These are phyloP conservation scores for Sutorius australiensis DNA, from an alignment of 768 basidiomycete species.

Conservation along the genomic window DNA sequence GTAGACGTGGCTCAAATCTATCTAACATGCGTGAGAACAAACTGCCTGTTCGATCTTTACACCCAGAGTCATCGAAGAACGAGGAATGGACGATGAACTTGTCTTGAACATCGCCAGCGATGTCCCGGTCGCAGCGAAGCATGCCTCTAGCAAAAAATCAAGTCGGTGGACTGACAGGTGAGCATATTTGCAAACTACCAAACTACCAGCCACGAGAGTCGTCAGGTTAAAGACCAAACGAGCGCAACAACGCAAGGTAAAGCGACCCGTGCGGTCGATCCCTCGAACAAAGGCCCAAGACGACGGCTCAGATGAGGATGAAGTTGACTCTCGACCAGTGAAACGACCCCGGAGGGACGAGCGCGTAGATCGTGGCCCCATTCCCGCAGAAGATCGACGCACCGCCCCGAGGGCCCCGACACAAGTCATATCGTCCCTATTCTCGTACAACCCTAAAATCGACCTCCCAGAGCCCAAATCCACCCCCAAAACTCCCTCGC, in stretches of 20 bases:
- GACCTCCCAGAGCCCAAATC: conserved; percentile 36
- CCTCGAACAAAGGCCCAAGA: conserved; percentile 11
- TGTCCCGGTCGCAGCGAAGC: conserved; percentile 26
- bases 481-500: conserved; percentile 25
- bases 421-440: conserved; percentile 85
- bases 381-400: conserved; percentile 12
- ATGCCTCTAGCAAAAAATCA: conserved; percentile 43
- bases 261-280: conserved; percentile 27
- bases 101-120: conserved; percentile 66
- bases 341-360: conserved; percentile 45
- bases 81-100: conserved; percentile 65
- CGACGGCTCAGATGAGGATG: conserved; percentile 11
- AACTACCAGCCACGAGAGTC: conserved; percentile 1
- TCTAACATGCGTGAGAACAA: conserved; percentile 18
- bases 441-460: conserved; percentile 77
- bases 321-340: conserved; percentile 34
- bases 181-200: conserved; percentile 14
- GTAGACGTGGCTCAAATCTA: conserved; percentile 19
- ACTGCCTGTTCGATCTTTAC: conserved; percentile 16
- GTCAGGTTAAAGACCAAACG: conserved; percentile 73
- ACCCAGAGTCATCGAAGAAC: neutral
- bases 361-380: conserved; percentile 15
- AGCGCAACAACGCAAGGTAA: conserved; percentile 55
- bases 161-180: conserved; percentile 80
- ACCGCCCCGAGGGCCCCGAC: conserved; percentile 32